phyloP scores from a whole-genome alignment of 2,329 filamentous ascomycete genomes.

The Phoma sp. region DNA sequence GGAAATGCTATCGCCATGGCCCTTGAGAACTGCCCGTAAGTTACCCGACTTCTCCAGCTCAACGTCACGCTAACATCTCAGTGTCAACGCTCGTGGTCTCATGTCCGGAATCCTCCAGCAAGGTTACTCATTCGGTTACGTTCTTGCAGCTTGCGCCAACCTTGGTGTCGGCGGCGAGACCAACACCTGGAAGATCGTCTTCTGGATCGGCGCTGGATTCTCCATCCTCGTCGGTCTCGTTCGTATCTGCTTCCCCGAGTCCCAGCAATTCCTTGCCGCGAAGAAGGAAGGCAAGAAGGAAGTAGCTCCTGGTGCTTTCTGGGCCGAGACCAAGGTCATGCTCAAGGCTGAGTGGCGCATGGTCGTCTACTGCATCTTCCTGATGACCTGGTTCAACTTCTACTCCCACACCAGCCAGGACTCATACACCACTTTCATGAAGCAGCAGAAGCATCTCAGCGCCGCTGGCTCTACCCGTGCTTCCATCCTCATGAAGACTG shows the following conservation, averaged over 20 bases:
- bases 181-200: slow-evolving; percentile 76
- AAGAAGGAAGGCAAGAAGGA: slow-evolving; percentile 64
- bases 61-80: slow-evolving; percentile 34
- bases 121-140: slow-evolving; percentile 81
- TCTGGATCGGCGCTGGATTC: slow-evolving; percentile 73
- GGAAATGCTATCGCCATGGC: slow-evolving; percentile 81
- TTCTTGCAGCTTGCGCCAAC: slow-evolving; percentile 77
- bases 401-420: slow-evolving; percentile 83
- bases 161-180: slow-evolving; percentile 70
- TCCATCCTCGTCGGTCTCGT: slow-evolving; percentile 73
- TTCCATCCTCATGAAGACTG: slow-evolving; percentile 81
- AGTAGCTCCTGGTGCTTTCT: slow-evolving; percentile 62
- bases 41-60: slow-evolving; percentile 9
- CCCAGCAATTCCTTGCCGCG: slow-evolving; percentile 74
- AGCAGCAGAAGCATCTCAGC: slow-evolving; percentile 71
- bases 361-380: slow-evolving; percentile 76
- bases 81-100: slow-evolving; percentile 70
- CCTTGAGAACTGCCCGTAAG: slow-evolving; percentile 73
- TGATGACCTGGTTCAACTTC: slow-evolving; percentile 72
- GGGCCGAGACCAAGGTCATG: slow-evolving; percentile 72
- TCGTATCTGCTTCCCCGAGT: slow-evolving; percentile 74
- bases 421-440: slow-evolving; percentile 82
- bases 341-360: slow-evolving; percentile 75
- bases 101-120: slow-evolving; percentile 85
- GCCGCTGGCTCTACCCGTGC: slow-evolving; percentile 72